Evolutionary conservation across 208 protist genomes (phyloP).

Genomic region (Endotrypanum monterogeii): DNA sequence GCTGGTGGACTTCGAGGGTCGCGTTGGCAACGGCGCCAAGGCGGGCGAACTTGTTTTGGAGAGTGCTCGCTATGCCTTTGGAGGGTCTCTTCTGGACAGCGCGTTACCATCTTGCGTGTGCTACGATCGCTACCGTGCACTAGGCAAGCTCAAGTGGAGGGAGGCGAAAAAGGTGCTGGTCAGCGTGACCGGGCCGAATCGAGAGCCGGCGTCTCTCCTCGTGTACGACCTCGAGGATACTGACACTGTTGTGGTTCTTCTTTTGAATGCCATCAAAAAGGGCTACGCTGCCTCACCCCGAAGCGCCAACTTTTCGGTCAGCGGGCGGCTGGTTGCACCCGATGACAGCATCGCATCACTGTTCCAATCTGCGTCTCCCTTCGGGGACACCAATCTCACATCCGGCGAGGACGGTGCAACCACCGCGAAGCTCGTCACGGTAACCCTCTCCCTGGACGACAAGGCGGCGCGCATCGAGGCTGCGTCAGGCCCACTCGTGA

Average conservation of each 20-base stretch:
- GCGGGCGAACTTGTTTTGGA: conserved; percentile 56
- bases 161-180: conserved; percentile 42
- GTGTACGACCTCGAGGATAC: conserved; percentile 43
- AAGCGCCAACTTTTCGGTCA: conserved; percentile 17
- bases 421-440: conserved; percentile 20
- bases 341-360: conserved; percentile 22
- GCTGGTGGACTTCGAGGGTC: conserved; percentile 34
- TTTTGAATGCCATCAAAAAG: conserved; percentile 48
- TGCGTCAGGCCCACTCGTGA: conserved; percentile 5
- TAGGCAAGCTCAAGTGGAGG: conserved; percentile 45
- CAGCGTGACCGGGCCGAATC: conserved; percentile 17
- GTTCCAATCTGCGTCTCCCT: conserved; percentile 23
- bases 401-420: conserved; percentile 10
- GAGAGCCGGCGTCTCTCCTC: conserved; percentile 21
- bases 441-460: conserved; percentile 18
- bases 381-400: conserved; percentile 6
- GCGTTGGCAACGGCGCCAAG: conserved; percentile 44
- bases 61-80: conserved; percentile 58
- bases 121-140: conserved; percentile 50
- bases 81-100: conserved; percentile 68
- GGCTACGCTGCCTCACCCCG: conserved; percentile 37
- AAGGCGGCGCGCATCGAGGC: conserved; percentile 13
- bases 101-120: conserved; percentile 55
- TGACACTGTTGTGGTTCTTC: conserved; percentile 39
- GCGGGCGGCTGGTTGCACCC: conserved; percentile 18